These are phyloP conservation scores for Solanum habrochaites DNA, from an alignment of 257 asterid species.

Conservation along the genomic window DNA sequence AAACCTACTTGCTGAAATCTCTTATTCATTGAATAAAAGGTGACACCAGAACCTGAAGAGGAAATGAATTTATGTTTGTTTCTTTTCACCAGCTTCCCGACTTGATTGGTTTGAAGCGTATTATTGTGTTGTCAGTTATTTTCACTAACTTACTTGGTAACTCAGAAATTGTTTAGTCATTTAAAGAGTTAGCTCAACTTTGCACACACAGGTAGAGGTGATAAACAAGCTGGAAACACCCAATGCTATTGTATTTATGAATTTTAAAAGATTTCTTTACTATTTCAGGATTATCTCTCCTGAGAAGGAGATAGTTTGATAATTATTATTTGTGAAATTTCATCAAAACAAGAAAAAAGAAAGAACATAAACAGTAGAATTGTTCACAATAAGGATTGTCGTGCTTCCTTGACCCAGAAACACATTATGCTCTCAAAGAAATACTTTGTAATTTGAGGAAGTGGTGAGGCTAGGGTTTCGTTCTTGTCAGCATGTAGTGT, in stretches of 20 bases:
- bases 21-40: background rate
- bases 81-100: background rate
- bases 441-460: background rate
- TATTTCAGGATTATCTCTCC: background rate
- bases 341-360: background rate
- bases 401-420: background rate
- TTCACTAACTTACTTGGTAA: background rate
- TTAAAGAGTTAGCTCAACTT: background rate
- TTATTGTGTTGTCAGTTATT: background rate
- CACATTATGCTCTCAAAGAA: background rate
- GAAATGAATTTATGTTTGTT: background rate
- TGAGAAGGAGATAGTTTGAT: background rate
- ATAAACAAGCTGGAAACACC: background rate
- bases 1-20: background rate
- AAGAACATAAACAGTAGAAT: background rate
- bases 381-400: background rate
- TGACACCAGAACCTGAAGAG: background rate
- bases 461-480: background rate
- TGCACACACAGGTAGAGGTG: background rate
- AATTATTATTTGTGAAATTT: background rate
- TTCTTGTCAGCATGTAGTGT: background rate
- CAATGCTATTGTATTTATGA: background rate
- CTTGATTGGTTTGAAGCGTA: background rate
- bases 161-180: background rate
- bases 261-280: background rate